A percentile compares a stretch with the other conserved stretches of the same genome.
phyloP scores from a whole-genome alignment of 169 alveolate genomes.

The Plasmodium fragile region DNA sequence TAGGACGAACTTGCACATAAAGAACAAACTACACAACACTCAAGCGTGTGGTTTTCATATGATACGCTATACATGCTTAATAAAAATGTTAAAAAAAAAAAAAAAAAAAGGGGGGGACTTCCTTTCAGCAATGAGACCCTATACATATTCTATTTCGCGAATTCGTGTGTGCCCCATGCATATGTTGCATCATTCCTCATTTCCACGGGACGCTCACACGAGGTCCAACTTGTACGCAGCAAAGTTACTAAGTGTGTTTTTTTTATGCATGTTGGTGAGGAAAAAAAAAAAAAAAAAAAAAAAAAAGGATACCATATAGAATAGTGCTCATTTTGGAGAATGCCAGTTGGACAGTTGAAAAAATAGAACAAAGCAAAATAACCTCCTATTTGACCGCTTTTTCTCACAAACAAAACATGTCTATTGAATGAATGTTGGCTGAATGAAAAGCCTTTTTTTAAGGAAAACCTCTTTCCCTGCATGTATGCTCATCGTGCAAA shows the following conservation, averaged over 20 bases:
- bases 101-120: background rate
- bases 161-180: background rate
- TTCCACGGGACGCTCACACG: background rate
- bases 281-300: background rate
- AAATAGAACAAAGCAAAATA: background rate
- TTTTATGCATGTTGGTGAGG: background rate
- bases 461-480: constrained; percentile 1
- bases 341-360: background rate
- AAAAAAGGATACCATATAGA: background rate
- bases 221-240: constrained; percentile 2
- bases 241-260: background rate
- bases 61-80: background rate
- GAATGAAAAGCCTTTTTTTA: background rate
- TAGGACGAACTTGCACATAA: background rate
- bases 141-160: background rate
- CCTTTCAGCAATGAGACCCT: constrained; percentile 13
- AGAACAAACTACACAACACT: background rate
- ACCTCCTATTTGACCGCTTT: background rate
- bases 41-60: background rate
- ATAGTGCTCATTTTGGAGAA: background rate
- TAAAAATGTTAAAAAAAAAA: background rate
- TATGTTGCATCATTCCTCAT: constrained; percentile 1
- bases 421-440: background rate
- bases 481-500: background rate
- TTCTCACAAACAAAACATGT: background rate